Evolutionary conservation across 768 basidiomycete genomes (phyloP).

Genomic region (Amanita rimosa): DNA sequence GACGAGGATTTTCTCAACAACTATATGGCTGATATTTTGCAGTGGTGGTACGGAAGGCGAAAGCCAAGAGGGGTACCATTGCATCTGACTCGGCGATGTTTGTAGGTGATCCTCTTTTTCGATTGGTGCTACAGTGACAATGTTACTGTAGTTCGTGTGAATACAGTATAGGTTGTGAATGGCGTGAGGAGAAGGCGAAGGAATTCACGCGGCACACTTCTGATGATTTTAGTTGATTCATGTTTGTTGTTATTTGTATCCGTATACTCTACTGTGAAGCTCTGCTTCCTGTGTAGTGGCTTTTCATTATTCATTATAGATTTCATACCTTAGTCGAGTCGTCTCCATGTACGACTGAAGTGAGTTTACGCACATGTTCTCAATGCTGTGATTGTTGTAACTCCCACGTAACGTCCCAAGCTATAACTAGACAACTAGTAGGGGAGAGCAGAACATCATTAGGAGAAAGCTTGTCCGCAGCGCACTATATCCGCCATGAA

Average conservation of each 20-base stretch:
- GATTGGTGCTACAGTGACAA: not conserved
- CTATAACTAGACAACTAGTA: no score
- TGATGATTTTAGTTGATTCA: not conserved
- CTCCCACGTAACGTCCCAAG: no score
- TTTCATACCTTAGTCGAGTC: no score
- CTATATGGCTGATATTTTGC: constrained; percentile 42
- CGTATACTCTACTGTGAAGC: no score
- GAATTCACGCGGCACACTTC: constrained; percentile 16
- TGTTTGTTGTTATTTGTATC: no score
- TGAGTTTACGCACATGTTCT: no score
- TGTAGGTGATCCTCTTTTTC: constrained; percentile 32
- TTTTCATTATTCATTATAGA: no score
- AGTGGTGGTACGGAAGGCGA: constrained; percentile 71
- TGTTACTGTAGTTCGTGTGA: constrained; percentile 47
- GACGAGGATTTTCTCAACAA: constrained; percentile 39
- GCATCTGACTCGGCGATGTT: constrained; percentile 50
- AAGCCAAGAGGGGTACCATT: constrained; percentile 60
- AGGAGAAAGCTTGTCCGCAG: no score
- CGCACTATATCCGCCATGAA: constrained; percentile 5
- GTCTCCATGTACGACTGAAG: no score
- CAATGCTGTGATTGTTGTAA: no score
- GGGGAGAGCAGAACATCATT: no score
- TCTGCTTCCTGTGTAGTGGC: no score
- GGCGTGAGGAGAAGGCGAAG: constrained; percentile 49
- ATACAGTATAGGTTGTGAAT: constrained; percentile 69